A percentile compares a stretch with the other conserved stretches of the same genome.
Evolutionary conservation across 2,329 filamentous ascomycete genomes (phyloP).

Genomic region (Aspergillus aculeatus): DNA sequence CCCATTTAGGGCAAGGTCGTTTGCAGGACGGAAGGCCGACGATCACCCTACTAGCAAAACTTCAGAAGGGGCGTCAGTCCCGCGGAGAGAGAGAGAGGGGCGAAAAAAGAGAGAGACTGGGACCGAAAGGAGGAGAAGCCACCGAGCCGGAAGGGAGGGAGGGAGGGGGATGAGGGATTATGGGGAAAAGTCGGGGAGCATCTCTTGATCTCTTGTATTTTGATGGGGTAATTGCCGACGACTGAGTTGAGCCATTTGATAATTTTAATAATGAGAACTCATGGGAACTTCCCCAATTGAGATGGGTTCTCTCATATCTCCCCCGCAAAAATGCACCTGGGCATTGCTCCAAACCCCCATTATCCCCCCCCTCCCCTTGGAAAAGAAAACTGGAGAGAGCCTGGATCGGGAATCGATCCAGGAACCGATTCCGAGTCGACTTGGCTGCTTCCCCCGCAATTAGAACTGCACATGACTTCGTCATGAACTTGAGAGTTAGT

Average conservation of each 20-base stretch:
- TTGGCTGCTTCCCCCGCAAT: slow-evolving; percentile 18
- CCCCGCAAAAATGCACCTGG: neutral
- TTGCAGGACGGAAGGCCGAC: no score
- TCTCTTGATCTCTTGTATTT: slow-evolving; percentile 1
- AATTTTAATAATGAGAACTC: slow-evolving; percentile 12
- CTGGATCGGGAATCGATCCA: slow-evolving; percentile 19
- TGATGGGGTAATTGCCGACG: slow-evolving; percentile 16
- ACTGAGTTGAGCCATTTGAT: slow-evolving; percentile 18
- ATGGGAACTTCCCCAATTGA: neutral
- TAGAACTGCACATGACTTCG: neutral
- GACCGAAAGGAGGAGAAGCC: neutral
- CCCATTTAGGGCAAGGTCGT: no score
- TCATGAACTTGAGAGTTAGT: no score
- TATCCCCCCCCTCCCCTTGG: slow-evolving; percentile 23
- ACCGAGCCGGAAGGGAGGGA: neutral
- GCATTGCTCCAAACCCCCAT: neutral
- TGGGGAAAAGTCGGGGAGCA: slow-evolving; percentile 1
- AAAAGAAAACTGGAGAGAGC: slow-evolving; percentile 16
- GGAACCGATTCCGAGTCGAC: slow-evolving; percentile 19
- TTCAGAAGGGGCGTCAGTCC: no score
- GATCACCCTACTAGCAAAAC: no score
- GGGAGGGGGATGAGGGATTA: neutral
- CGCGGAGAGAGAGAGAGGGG: no score
- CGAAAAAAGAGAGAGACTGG: no score
- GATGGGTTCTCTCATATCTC: neutral